These are phyloP conservation scores for Saccharomycopsis vini DNA, from an alignment of 805 yeast species.

Conservation along the genomic window DNA sequence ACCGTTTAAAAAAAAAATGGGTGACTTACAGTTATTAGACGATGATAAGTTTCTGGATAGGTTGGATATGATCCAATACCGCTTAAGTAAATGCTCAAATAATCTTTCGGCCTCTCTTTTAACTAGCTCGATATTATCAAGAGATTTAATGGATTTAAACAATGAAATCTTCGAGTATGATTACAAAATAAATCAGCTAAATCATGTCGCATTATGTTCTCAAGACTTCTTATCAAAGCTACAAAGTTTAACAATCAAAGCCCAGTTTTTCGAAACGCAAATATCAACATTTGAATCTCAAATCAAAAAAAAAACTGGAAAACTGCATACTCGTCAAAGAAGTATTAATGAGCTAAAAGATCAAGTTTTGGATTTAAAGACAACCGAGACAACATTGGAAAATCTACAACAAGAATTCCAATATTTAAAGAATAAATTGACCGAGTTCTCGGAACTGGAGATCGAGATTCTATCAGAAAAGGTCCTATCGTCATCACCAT, in stretches of 20 bases:
- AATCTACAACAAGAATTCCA: slow-evolving; percentile 34
- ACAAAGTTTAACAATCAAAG: slow-evolving; percentile 24
- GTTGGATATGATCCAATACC: slow-evolving; percentile 9
- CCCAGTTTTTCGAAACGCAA: slow-evolving; percentile 27
- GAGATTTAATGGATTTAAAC: slow-evolving; percentile 15
- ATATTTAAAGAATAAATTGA: slow-evolving; percentile 24
- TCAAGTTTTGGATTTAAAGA: slow-evolving; percentile 34
- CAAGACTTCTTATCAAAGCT: slow-evolving; percentile 24
- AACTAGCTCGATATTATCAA: slow-evolving; percentile 13
- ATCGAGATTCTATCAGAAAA: too few relatives aligned
- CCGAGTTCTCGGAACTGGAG: too few relatives aligned
- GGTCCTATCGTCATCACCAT: too few relatives aligned
- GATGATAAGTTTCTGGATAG: slow-evolving; percentile 1
- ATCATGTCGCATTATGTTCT: slow-evolving; percentile 23
- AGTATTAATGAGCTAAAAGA: slow-evolving; percentile 24
- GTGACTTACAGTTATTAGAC: background rate
- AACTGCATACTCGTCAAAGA: slow-evolving; percentile 18
- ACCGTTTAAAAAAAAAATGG: background rate
- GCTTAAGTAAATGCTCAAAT: slow-evolving; percentile 8
- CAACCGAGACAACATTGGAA: slow-evolving; percentile 38
- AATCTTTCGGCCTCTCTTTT: slow-evolving; percentile 9
- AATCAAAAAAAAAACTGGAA: slow-evolving; percentile 6
- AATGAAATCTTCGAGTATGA: slow-evolving; percentile 20
- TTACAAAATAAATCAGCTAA: slow-evolving; percentile 20
- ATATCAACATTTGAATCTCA: slow-evolving; percentile 23